Evolutionary conservation across 2,329 filamentous ascomycete species (phyloP).

Genomic region (Rhynchosporium agropyri): DNA sequence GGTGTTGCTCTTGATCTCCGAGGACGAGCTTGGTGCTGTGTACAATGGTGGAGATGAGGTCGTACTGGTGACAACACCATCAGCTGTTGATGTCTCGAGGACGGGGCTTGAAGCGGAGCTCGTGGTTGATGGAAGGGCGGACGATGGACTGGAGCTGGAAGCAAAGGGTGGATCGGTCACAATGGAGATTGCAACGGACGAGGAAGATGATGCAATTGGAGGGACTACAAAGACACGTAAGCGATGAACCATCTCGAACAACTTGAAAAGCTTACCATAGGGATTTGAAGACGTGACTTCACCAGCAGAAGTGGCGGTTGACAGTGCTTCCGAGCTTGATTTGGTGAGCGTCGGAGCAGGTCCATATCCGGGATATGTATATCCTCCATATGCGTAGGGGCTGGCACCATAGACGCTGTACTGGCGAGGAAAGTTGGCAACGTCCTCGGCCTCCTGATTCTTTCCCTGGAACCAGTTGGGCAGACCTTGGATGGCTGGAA

Average conservation of each 20-base stretch:
- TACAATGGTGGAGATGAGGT: slow-evolving; percentile 18
- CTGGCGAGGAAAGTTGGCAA: slow-evolving; percentile 29
- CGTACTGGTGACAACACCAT: slow-evolving; percentile 17
- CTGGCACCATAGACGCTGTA: slow-evolving; percentile 35
- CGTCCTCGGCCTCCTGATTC: slow-evolving; percentile 24
- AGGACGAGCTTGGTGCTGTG: slow-evolving; percentile 16
- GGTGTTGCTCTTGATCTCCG: slow-evolving; percentile 13
- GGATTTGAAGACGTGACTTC: slow-evolving; percentile 3
- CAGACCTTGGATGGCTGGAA: slow-evolving; percentile 24
- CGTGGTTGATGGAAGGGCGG: background rate
- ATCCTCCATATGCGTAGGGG: slow-evolving; percentile 30
- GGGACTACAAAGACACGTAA: slow-evolving; percentile 10
- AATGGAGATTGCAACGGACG: background rate
- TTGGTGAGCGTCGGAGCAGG: slow-evolving; percentile 33
- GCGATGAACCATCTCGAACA: background rate
- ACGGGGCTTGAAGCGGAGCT: slow-evolving; percentile 5
- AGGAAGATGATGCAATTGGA: background rate
- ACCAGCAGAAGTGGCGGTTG: slow-evolving; percentile 13
- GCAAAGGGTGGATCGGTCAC: background rate
- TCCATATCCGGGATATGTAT: slow-evolving; percentile 37
- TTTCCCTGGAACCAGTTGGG: slow-evolving; percentile 36
- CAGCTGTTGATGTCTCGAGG: slow-evolving; percentile 13
- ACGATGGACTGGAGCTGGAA: background rate
- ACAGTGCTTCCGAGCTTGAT: background rate
- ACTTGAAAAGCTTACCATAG: background rate